Percentiles rank a stretch among this genome's conserved stretches.
Conservation (phyloP, 768 basidiomycete species). For the Termitomyces sp. region DNA sequence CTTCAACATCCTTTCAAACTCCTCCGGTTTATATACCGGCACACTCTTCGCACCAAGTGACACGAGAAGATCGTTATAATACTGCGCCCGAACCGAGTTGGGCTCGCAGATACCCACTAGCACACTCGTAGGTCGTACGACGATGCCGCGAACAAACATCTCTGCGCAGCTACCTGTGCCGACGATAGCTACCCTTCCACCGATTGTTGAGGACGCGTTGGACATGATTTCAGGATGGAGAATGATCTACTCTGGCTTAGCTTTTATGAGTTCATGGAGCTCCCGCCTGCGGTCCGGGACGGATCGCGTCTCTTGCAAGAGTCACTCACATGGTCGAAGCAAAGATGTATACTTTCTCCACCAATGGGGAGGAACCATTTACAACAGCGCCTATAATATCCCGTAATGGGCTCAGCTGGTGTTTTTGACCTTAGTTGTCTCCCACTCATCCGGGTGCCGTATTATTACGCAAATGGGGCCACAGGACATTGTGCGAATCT, state of each 20-base stretch:
- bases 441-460: no score
- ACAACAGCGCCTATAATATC: background rate
- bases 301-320: background rate
- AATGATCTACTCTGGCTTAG: background rate
- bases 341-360: background rate
- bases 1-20: conserved; percentile 42
- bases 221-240: conserved; percentile 17
- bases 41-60: conserved; percentile 33
- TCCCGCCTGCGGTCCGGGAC: background rate
- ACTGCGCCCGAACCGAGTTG: conserved; percentile 40
- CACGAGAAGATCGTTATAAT: conserved; percentile 39
- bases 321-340: background rate
- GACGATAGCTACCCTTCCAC: conserved; percentile 37
- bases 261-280: background rate
- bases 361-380: background rate
- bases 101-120: conserved; percentile 47
- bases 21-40: conserved; percentile 36
- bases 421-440: background rate
- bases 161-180: conserved; percentile 40
- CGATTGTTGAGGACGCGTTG: conserved; percentile 18
- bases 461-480: no score
- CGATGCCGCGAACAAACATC: conserved; percentile 45
- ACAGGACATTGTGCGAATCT: no score
- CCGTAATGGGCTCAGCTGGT: no score
- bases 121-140: conserved; percentile 34